A percentile compares a stretch with the other conserved stretches of the same genome.
phyloP scores from a whole-genome alignment of 495 filamentous ascomycete genomes.

The Hyaloscypha finlandica region DNA sequence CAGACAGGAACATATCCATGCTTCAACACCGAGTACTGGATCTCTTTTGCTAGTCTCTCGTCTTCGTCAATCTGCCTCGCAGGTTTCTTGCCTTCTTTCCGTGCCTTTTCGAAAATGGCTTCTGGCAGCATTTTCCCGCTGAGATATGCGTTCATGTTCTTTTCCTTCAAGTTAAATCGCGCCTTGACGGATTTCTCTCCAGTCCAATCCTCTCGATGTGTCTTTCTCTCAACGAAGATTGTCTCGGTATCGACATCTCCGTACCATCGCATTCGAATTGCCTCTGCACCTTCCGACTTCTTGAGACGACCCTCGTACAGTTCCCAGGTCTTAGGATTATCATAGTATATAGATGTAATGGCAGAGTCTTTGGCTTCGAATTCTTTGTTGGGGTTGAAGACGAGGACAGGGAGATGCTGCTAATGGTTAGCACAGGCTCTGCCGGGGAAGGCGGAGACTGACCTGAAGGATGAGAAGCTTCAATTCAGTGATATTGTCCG shows the following conservation, averaged over 20 bases:
- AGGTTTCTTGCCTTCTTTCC: slow-evolving; percentile 91
- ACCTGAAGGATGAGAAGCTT: slow-evolving; percentile 95
- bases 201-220: slow-evolving; percentile 98
- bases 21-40: slow-evolving; percentile 89
- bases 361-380: slow-evolving; percentile 87
- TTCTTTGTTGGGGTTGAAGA: slow-evolving; percentile 97
- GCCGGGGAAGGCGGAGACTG: background rate
- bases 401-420: slow-evolving; percentile 89
- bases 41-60: slow-evolving; percentile 85
- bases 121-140: slow-evolving; percentile 78
- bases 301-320: slow-evolving; percentile 91
- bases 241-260: slow-evolving; percentile 92
- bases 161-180: slow-evolving; percentile 92
- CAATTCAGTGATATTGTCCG: slow-evolving; percentile 96
- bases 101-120: slow-evolving; percentile 88
- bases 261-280: slow-evolving; percentile 96
- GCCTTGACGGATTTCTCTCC: slow-evolving; percentile 99
- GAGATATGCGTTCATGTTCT: slow-evolving; percentile 90
- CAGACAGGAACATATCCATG: slow-evolving; percentile 82
- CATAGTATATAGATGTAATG: slow-evolving; percentile 97
- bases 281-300: slow-evolving; percentile 97
- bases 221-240: slow-evolving; percentile 97
- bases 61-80: slow-evolving; percentile 86
- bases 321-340: slow-evolving; percentile 91
- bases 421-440: slow-evolving; percentile 25